A percentile compares a stretch with the other conserved stretches of the same genome.
phyloP scores from a whole-genome alignment of 345 rosid genomes.

The Erysimum cheiranthoides region DNA sequence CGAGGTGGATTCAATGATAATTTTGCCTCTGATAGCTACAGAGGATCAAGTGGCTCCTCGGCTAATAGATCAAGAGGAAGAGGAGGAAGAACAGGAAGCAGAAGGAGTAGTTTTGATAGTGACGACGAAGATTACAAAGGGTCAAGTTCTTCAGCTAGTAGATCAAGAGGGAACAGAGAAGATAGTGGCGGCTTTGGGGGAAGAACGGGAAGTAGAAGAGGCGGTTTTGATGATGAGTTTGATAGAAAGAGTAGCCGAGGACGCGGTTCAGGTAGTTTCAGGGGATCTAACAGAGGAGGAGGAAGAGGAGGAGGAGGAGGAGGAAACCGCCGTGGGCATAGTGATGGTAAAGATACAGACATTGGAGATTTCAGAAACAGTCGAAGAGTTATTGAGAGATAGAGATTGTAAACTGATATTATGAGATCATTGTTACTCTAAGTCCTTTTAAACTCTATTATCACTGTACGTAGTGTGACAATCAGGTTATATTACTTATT shows the following conservation, averaged over 20 bases:
- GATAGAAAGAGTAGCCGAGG: constrained; percentile 48
- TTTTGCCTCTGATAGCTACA: constrained; percentile 37
- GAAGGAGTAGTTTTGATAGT: constrained; percentile 37
- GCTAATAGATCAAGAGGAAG: constrained; percentile 44
- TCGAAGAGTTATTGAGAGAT: constrained; percentile 48
- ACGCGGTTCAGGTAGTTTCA: constrained; percentile 35
- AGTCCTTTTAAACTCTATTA: no score
- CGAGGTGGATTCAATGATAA: constrained; percentile 37
- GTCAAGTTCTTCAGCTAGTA: constrained; percentile 25
- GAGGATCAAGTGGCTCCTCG: constrained; percentile 27
- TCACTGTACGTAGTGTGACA: no score
- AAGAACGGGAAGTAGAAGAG: constrained; percentile 49
- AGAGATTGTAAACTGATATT: constrained; percentile 23
- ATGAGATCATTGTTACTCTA: no score
- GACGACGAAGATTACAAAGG: constrained; percentile 41
- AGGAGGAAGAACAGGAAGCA: constrained; percentile 41
- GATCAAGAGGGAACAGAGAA: constrained; percentile 45
- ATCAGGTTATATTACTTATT: no score
- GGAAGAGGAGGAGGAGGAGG: constrained; percentile 36
- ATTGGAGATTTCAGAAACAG: constrained; percentile 44
- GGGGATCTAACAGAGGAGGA: constrained; percentile 45
- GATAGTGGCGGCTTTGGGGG: constrained; percentile 41
- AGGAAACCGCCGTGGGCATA: constrained; percentile 26
- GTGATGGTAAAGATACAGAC: constrained; percentile 43
- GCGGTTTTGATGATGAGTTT: constrained; percentile 43